Evolutionary conservation across 108 stramenopile genomes (phyloP), one percentile per base, ranked within the genome.

Genomic region (Phaeodactylum tricornutum): DNA sequence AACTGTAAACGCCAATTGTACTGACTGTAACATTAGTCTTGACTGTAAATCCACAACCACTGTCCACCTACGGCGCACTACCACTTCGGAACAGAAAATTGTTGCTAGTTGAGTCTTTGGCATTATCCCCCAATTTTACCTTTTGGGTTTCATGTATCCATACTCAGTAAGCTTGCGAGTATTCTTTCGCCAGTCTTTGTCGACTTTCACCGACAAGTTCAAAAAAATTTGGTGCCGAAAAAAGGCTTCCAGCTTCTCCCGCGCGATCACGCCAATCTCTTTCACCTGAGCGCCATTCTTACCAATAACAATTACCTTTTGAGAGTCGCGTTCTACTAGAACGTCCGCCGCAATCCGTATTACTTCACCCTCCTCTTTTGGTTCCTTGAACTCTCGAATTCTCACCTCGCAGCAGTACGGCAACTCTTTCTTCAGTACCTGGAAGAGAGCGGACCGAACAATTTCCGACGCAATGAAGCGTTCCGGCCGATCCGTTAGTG

Each of bases 381-480:
- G 80, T 54, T 97, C 94, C 58, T 93, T 82, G 73, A 89, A 97
- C 15, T 58, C 57, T 4, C 73, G 70, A 16, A 97, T 59, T 27
- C 66, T 53, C 15, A 97, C 96, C 65, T 97, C 96, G 56, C 88
- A 88, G 38, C 90, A 92, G 66, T 95, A 97, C 2, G 96, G 96
- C 15, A 97, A 51, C 64, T 96, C 93, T 55, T 92, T 90, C 31
- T 75, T 62, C 20, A 89, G 53, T 9, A 49, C 69, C 55, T 78
- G 66, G 55, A 95, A 87, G 26, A 95, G 64, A 4, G 84, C 52
- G 55, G 77, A 82, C 3, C 93, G 69, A 17, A 94, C 89, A 35
- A 87, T 63, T 56, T 94, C 93, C 1, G 80, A 72, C 11, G 82
- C 75, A 64, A 88, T 87, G 65, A 94, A 94, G 28, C 86, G 72